Evolutionary conservation across 345 rosid genomes (phyloP).

Genomic region (Aquilaria sinensis): DNA sequence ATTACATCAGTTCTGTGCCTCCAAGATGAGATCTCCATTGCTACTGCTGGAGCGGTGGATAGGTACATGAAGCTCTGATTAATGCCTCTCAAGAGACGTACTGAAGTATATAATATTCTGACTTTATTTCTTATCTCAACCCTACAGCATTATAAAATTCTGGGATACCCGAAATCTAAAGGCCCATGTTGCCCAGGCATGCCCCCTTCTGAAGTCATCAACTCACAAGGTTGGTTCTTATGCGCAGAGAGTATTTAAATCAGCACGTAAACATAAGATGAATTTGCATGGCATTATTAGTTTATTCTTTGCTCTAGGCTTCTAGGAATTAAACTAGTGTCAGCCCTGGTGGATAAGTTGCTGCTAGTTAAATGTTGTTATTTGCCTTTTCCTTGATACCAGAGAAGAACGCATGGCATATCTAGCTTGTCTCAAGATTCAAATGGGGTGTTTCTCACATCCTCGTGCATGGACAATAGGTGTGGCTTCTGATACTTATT

Average conservation of each 20-base stretch:
- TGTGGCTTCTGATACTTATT: constrained; percentile 12
- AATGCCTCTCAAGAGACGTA: background rate
- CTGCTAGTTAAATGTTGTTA: background rate
- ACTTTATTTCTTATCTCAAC: constrained; percentile 8
- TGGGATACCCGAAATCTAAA: constrained; percentile 87
- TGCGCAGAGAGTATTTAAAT: background rate
- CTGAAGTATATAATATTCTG: background rate
- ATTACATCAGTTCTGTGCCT: constrained; percentile 89
- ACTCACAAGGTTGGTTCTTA: constrained; percentile 41
- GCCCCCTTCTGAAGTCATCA: constrained; percentile 48
- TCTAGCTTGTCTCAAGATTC: constrained; percentile 87
- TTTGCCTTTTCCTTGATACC: constrained; percentile 17
- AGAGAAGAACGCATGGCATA: constrained; percentile 77
- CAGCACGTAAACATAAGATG: background rate
- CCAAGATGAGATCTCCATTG: constrained; percentile 71
- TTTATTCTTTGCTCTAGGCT: background rate
- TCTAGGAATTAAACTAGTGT: background rate
- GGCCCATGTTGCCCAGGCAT: constrained; percentile 49
- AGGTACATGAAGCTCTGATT: constrained; percentile 38
- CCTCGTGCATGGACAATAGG: constrained; percentile 96
- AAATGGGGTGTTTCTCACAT: constrained; percentile 67
- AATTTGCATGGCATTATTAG: background rate
- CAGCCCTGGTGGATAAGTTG: background rate
- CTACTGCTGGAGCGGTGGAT: constrained; percentile 87
- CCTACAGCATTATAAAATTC: constrained; percentile 64